Percentiles rank a stretch among this genome's conserved stretches.
Evolutionary conservation across 768 basidiomycete species (phyloP).

Genomic region (Grammothele lineata): DNA sequence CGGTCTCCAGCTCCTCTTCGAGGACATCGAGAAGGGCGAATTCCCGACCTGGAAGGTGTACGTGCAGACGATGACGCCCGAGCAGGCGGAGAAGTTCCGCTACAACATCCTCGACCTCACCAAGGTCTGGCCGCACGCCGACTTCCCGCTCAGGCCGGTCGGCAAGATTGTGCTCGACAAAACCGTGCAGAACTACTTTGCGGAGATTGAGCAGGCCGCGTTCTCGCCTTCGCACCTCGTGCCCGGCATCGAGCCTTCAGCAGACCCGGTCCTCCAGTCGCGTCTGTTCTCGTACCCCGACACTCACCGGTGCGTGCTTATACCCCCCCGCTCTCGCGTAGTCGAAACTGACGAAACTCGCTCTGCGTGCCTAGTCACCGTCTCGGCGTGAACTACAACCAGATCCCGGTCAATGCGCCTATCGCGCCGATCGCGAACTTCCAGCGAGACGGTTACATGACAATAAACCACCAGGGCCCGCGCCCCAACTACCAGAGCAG

Average conservation of each 20-base stretch:
- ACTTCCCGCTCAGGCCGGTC: slow-evolving; percentile 85
- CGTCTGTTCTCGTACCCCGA: slow-evolving; percentile 95
- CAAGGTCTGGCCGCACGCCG: slow-evolving; percentile 85
- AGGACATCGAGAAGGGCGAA: slow-evolving; percentile 76
- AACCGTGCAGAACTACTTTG: slow-evolving; percentile 84
- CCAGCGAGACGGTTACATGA: slow-evolving; percentile 79
- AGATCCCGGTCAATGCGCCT: slow-evolving; percentile 86
- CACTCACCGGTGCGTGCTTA: slow-evolving; percentile 46
- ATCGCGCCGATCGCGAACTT: slow-evolving; percentile 77
- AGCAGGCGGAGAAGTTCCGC: slow-evolving; percentile 86
- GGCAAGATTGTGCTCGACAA: slow-evolving; percentile 82
- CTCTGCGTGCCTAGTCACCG: slow-evolving; percentile 59
- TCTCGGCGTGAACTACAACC: slow-evolving; percentile 76
- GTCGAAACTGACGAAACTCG: not conserved
- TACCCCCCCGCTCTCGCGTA: too few relatives aligned
- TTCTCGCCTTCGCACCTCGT: slow-evolving; percentile 87
- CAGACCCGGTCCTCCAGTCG: slow-evolving; percentile 91
- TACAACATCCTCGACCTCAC: slow-evolving; percentile 91
- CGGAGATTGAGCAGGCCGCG: slow-evolving; percentile 90
- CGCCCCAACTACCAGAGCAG: slow-evolving; percentile 87
- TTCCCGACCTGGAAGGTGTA: slow-evolving; percentile 89
- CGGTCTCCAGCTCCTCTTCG: slow-evolving; percentile 71
- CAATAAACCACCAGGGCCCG: slow-evolving; percentile 73
- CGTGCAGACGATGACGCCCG: slow-evolving; percentile 90
- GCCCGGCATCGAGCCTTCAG: slow-evolving; percentile 85